Evolutionary conservation across 2,329 filamentous ascomycete genomes (phyloP).

Genomic region (Trichophyton verrucosum): DNA sequence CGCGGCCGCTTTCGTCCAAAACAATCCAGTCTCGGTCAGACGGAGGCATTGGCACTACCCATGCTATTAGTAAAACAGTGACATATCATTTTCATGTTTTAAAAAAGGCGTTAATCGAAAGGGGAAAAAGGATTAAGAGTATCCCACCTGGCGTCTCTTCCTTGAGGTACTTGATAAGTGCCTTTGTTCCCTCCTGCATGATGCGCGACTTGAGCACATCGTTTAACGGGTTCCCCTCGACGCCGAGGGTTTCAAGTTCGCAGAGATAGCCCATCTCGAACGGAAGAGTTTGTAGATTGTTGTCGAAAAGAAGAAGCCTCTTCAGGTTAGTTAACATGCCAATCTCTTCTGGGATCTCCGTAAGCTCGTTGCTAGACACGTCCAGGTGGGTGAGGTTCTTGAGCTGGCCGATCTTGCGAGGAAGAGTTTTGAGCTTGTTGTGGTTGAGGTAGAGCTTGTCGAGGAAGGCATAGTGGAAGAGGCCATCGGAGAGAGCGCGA

Average conservation of each 20-base stretch:
- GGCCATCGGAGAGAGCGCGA: conserved; percentile 61
- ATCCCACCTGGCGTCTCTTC: conserved; percentile 72
- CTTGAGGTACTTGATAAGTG: conserved; percentile 67
- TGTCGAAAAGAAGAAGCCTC: conserved; percentile 78
- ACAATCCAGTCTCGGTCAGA: conserved; percentile 63
- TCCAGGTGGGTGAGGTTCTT: conserved; percentile 74
- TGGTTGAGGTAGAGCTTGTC: conserved; percentile 87
- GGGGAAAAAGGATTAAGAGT: not conserved
- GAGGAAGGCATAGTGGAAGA: conserved; percentile 83
- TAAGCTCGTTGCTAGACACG: conserved; percentile 75
- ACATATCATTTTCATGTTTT: not conserved
- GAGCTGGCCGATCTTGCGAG: conserved; percentile 67
- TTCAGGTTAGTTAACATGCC: conserved; percentile 94
- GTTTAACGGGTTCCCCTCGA: conserved; percentile 81
- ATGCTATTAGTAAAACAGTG: conserved; percentile 7
- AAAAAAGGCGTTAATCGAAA: not conserved
- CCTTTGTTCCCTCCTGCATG: conserved; percentile 75
- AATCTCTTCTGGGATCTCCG: conserved; percentile 72
- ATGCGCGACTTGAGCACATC: conserved; percentile 66
- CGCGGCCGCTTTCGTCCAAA: conserved; percentile 44
- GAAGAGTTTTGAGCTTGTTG: conserved; percentile 75
- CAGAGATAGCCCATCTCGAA: conserved; percentile 81
- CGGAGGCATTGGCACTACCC: conserved; percentile 62
- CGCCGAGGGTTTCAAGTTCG: conserved; percentile 74
- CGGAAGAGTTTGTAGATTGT: conserved; percentile 69